These are phyloP conservation scores for Thelonectria discophora DNA, from an alignment of 2,329 filamentous ascomycete genomes.

Conservation along the genomic window DNA sequence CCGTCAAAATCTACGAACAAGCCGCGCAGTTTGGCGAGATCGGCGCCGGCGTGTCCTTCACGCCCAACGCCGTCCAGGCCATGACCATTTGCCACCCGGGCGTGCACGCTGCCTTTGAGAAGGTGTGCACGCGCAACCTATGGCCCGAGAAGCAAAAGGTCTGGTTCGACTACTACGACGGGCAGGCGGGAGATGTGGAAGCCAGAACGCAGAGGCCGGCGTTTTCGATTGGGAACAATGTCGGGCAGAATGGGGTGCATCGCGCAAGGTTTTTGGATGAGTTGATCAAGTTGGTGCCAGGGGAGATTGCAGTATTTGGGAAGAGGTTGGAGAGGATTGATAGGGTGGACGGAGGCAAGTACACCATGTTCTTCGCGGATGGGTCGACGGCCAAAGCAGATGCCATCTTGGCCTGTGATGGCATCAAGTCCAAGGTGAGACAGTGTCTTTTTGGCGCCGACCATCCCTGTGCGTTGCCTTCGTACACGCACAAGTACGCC, in stretches of 20 bases:
- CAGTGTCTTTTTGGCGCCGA: conserved; percentile 13
- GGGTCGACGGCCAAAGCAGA: conserved; percentile 51
- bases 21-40: conserved; percentile 54
- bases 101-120: conserved; percentile 45
- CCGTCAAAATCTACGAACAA: conserved; percentile 58
- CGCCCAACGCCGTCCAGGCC: conserved; percentile 59
- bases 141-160: conserved; percentile 35
- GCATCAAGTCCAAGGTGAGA: conserved; percentile 21
- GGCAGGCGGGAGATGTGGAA: conserved; percentile 23
- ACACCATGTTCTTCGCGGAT: conserved; percentile 50
- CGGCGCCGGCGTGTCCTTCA: conserved; percentile 62
- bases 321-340: conserved; percentile 37
- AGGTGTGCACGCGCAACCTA: conserved; percentile 37
- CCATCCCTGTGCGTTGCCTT: conserved; percentile 14
- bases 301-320: conserved; percentile 44
- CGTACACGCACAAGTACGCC: conserved; percentile 24
- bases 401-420: conserved; percentile 32
- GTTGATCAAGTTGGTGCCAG: conserved; percentile 50
- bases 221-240: conserved; percentile 32
- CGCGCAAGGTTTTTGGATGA: conserved; percentile 53
- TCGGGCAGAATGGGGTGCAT: conserved; percentile 46
- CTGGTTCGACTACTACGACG: conserved; percentile 40
- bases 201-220: conserved; percentile 1
- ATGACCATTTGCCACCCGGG: conserved; percentile 51
- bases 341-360: conserved; percentile 27